These are phyloP conservation scores for Cladosporium sp. DNA, from an alignment of 2,329 filamentous ascomycete species.

Conservation along the genomic window DNA sequence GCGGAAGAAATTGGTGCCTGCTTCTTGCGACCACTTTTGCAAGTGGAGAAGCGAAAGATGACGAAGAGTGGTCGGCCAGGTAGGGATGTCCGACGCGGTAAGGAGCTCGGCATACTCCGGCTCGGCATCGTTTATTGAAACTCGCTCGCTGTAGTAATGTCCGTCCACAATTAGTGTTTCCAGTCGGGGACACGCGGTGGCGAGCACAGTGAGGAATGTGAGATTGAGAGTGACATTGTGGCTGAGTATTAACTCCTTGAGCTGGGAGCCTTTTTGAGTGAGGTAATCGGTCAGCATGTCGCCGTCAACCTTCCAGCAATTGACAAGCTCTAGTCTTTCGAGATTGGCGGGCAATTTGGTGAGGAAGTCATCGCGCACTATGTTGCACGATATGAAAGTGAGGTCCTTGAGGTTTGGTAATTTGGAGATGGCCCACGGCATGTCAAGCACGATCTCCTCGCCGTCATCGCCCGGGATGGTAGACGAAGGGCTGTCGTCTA, in stretches of 20 bases:
- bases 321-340: slow-evolving; percentile 65
- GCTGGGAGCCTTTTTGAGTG: slow-evolving; percentile 58
- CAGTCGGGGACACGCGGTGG: slow-evolving; percentile 63
- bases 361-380: slow-evolving; percentile 65
- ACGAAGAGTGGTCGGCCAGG: slow-evolving; percentile 70
- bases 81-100: slow-evolving; percentile 58
- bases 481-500: slow-evolving; percentile 23
- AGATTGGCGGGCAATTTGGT: slow-evolving; percentile 62
- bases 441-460: slow-evolving; percentile 41
- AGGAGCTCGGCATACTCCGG: slow-evolving; percentile 70
- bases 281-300: slow-evolving; percentile 63
- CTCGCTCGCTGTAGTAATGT: slow-evolving; percentile 68
- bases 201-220: slow-evolving; percentile 65
- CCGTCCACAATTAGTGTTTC: slow-evolving; percentile 71
- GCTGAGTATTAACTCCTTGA: slow-evolving; percentile 64
- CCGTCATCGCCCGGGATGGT: slow-evolving; percentile 22
- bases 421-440: slow-evolving; percentile 47
- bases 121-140: slow-evolving; percentile 64
- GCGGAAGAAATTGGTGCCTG: slow-evolving; percentile 71
- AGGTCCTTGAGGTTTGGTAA: slow-evolving; percentile 64
- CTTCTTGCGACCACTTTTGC: slow-evolving; percentile 63
- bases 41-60: slow-evolving; percentile 71
- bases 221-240: slow-evolving; percentile 77
- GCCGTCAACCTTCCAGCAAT: slow-evolving; percentile 71
- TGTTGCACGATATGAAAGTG: slow-evolving; percentile 68